Evolutionary conservation across 2,329 filamentous ascomycete genomes (phyloP), one percentile per base, ranked within the genome.

Genomic region (Aspergillus clavatus): DNA sequence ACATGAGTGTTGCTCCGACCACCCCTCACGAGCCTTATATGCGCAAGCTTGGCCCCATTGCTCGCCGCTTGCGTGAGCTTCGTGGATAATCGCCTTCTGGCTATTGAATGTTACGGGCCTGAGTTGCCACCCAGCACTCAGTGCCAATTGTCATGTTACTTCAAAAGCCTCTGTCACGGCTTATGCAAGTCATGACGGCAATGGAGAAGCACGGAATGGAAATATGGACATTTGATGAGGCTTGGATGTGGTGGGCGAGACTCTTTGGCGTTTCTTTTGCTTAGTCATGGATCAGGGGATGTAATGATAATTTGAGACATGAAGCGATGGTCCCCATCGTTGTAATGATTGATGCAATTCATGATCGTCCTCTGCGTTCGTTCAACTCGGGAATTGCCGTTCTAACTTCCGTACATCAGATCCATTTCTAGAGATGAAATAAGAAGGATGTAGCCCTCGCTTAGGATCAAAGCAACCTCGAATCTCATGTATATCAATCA

Each of bases 1-100:
- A 81, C 62, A 78, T 81, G 70, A 61, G 69, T 19, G 70, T 81
- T 42, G 76, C 77, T 3, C 72, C 80, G 61, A 70, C 60, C 33
- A 70, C 72, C 29, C 75, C 76, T 1, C 69, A 72, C 33, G 75
- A 77, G 53, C 72, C 71, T n/a, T 66, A 79, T 24, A 62, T 79
- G 40, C 72, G 74, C 46, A 69, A 68, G 52, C 78, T 80, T 47
- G 71, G 74, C 11, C 62, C 65, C 5, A 60, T 80, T 26, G 63
- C 66, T 23, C 68, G 68, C 42, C 69, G 65, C 45, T 68, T 69
- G n/a, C 63, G 65, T 23, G 68, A 69, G 21, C 55, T 71, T 22
- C 58, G 56, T 27, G 51, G 51, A 21, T 54, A 48, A 40, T 38
- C 24, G 23, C n/a, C n/a, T n/a, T n/a, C n/a, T n/a, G n/a, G n/a